Base-by-base conservation (phyloP, 2,329 filamentous ascomycete genomes). In the Cladorrhinum sp. region DNA sequence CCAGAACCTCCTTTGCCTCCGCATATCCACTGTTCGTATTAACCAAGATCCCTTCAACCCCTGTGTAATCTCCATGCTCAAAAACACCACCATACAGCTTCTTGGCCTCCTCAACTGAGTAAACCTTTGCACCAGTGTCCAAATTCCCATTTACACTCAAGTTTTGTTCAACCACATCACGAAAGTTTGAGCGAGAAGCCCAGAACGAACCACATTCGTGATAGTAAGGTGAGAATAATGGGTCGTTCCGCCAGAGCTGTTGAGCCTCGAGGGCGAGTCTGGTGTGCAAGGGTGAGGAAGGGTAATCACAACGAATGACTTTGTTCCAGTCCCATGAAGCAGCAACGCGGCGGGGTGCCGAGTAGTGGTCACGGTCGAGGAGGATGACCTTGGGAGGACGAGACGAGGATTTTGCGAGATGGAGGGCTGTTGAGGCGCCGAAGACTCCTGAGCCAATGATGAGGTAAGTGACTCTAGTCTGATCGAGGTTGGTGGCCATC, bases 241-340 rank as follows among this genome's bases (percentile, higher is more conserved):
- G 81, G 57, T 86, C 81, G 1, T 72, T 74, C 58, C 79, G 78
- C 78, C 86, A 91, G 0, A 84, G 73, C 55, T 85, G 81, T 67
- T 87, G 84, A 0, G 88, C 84, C 73, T 90, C 86, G 25, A 89
- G 78, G 0, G 83, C 88, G 20, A 91, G 78, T 54, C 80, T 73
- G 71, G 83, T 85, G 76, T 91, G 90, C 16, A 85, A 72, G 1
- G 83, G 74, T 66, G 88, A 84, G 58, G 83, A 78, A 10, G 41
- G n/a, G 74, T 90, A 90, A 71, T 90, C 87, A 52, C 86, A 85
- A 59, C 87, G 85, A 16, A 90, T 80, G 25, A 89, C 85, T 72
- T 90, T 90, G 76, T 89, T 90, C 81, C 86, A 86, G 74, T 91
- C 88, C 77, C 85, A 88, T 0, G 88, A 90, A 0, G 88, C 88